Base-by-base conservation (phyloP, 1,284 basidiomycete genomes). In the Naganishia albida region DNA sequence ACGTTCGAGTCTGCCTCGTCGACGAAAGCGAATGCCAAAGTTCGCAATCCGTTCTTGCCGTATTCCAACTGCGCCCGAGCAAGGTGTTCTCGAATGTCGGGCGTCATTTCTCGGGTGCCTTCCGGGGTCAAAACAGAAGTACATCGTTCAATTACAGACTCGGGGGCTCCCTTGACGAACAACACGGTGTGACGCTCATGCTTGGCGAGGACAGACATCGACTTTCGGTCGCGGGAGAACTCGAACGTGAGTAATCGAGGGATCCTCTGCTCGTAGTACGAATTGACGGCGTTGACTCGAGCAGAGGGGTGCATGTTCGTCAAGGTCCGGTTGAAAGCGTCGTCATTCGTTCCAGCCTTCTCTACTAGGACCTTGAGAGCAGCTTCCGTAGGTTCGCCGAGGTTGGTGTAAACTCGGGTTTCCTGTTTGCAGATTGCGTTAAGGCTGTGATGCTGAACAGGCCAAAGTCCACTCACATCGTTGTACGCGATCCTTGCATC, bases 331-430 rank as follows among this genome's bases (percentile, higher is more conserved):
- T 83, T 83, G 75, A 82, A 79, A 1, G 71, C 55, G 65, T 82
- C 79, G 60, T 82, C 77, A 50, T 80, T 72, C 30, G 81, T 79
- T 1, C 81, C 83, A 42, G 86, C 80, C 77, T 98, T 99, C 81
- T 99, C 95, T 23, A 88, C 92, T 6, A 99, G 85, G 44, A 94
- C 92, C 77, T 90, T 91, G 63, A 97, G 83, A 1, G 93, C 93
- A 8, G 93, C 93, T 79, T 97, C 95, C 2, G 96, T 99, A 8
- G 96, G 95, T 80, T 99, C 94, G 25, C 95, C 95, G 48, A 99
- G 85, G 72, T 91, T 93, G 63, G 83, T 78, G 78, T 96, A 97
- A 1, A 82, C 73, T 50, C 84, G 83, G 76, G 90, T 92, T 50
- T 94, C 90, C 88, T 91, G 71, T 55, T 68, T 52, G n/a, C 43